Evolutionary conservation across 148 eudicot species (phyloP).

Genomic region (Bassia scoparia): DNA sequence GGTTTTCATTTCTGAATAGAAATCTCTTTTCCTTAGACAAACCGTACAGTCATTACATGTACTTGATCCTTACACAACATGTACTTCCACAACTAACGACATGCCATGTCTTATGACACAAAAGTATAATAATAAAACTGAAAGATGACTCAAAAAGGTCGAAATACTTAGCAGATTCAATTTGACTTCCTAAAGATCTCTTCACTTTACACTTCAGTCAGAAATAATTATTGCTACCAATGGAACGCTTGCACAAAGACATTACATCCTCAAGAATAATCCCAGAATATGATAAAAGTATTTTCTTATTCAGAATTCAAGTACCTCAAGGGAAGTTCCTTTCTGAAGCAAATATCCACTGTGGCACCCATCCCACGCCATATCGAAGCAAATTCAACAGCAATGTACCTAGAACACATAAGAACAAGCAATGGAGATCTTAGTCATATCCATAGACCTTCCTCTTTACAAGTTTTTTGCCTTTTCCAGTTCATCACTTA

Average conservation of each 20-base stretch:
- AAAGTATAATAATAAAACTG: too few species aligned
- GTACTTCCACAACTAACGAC: background rate
- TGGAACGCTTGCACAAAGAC: background rate
- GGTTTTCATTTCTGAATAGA: too few species aligned
- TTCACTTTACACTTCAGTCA: background rate
- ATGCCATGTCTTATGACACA: background rate
- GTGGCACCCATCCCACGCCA: conserved; percentile 98
- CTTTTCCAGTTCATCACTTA: conserved; percentile 20
- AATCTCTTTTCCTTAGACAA: background rate
- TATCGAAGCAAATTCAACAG: conserved; percentile 99
- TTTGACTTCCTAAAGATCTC: background rate
- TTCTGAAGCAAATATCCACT: conserved; percentile 77
- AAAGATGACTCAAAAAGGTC: too few species aligned
- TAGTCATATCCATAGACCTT: background rate
- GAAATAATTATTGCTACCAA: background rate
- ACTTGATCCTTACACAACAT: background rate
- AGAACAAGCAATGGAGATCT: background rate
- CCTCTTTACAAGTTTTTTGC: background rate
- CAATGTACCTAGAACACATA: conserved; percentile 65
- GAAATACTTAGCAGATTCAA: background rate
- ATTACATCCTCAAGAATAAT: background rate
- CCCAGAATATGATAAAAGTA: background rate
- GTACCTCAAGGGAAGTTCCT: conserved; percentile 94
- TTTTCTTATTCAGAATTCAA: background rate
- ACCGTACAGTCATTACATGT: background rate